Base-by-base conservation (phyloP, 2,329 filamentous ascomycete genomes). In the Lasiodiplodia citricola region DNA sequence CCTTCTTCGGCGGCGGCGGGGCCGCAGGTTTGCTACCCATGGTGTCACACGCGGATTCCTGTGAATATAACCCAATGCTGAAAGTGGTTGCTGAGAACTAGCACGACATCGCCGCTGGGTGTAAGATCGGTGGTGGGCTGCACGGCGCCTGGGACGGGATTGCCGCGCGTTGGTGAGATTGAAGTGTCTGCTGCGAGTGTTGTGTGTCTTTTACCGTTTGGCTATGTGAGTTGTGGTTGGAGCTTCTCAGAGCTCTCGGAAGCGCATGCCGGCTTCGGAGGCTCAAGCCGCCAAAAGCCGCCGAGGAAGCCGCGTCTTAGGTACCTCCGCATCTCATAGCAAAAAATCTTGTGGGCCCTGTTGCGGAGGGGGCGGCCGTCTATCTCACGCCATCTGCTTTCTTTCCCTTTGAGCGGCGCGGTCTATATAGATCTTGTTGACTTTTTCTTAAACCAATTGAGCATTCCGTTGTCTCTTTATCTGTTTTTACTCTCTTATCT, bases 21-120 rank as follows among this genome's bases (percentile, higher is more conserved):
- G 47, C 10, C 31, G 62, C 62, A n/a, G 63, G 31, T 28, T 56
- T 66, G 63, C 50, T 56, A 51, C 63, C 63, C 63, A 66, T 66
- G 16, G 37, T 18, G 31, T 28, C 28, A 5, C 28, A 28, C 28
- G 28, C 28, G 28, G 28, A 28, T 4, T 28, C 5, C 4, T 28
- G 5, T 28, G 28, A 28, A 28, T 28, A 28, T 28, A 6, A 28
- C 28, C 28, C 28, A 35, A 8, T 35, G 31, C 8, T 35, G 8
- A 35, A 35, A 35, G 31, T 35, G 31, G 10, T 35, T 35, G 31
- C 31, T 35, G 8, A 35, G 31, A 35, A 35, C 31, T 35, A 35
- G 31, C 7, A 35, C 31, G 31, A 35, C 31, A 35, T 35, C 31
- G 8, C 31, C 31, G 31, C 31, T 35, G 7, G 2, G 8, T 10